Percentiles rank a stretch among this genome's conserved stretches.
Evolutionary conservation across 768 basidiomycete genomes (phyloP).

Genomic region (Hortiboletus campestris): DNA sequence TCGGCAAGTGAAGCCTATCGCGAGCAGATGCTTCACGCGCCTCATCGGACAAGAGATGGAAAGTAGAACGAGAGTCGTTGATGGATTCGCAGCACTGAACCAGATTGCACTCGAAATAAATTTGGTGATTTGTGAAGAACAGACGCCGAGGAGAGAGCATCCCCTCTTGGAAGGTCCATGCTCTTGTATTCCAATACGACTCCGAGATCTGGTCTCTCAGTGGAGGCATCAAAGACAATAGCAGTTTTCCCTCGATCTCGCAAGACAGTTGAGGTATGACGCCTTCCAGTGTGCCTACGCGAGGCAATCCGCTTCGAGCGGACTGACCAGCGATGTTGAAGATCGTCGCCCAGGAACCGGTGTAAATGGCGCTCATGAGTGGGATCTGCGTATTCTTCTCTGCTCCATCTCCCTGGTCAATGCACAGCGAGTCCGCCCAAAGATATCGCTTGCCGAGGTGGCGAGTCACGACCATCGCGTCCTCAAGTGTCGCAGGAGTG

Average conservation of each 20-base stretch:
- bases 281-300: background rate
- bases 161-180: background rate
- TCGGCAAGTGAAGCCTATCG: background rate
- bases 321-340: background rate
- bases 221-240: background rate
- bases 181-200: background rate
- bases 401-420: background rate
- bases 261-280: background rate
- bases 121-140: background rate
- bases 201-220: background rate
- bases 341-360: background rate
- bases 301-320: background rate
- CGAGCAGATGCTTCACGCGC: background rate
- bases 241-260: background rate
- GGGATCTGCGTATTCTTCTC: background rate
- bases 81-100: background rate
- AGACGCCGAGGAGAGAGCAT: background rate
- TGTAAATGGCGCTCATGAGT: background rate
- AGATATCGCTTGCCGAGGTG: background rate
- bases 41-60: conserved; percentile 1
- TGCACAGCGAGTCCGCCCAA: background rate
- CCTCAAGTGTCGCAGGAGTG: background rate
- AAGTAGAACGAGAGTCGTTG: background rate
- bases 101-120: background rate
- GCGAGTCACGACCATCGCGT: background rate